These are phyloP conservation scores for Skeletonema grethae DNA, from an alignment of 108 stramenopile genomes.

Conservation along the genomic window DNA sequence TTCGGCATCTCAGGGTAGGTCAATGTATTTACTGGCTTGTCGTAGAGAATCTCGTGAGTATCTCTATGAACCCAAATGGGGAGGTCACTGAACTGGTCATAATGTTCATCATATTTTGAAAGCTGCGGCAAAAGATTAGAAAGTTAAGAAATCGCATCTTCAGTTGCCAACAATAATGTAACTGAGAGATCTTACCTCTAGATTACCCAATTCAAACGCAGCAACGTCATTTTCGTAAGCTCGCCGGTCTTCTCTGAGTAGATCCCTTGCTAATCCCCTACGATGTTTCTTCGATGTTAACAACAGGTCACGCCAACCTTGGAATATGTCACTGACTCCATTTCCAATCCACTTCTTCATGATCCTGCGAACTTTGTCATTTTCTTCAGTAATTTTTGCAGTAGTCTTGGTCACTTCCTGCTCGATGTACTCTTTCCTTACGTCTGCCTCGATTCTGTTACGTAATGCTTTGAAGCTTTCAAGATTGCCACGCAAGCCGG, in stretches of 20 bases:
- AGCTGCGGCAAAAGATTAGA: constrained; percentile 2
- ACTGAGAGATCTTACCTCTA: constrained; percentile 15
- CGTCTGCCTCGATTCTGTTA: constrained; percentile 30
- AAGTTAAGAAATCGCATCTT: background rate
- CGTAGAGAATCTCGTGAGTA: constrained; percentile 20
- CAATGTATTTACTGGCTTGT: constrained; percentile 26
- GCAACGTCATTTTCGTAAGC: constrained; percentile 35
- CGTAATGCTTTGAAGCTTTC: constrained; percentile 16
- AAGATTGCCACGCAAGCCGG: constrained; percentile 5
- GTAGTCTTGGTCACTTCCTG: constrained; percentile 23
- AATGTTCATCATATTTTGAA: constrained; percentile 28
- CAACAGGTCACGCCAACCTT: constrained; percentile 28
- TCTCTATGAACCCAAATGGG: constrained; percentile 34
- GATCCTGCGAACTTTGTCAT: constrained; percentile 23
- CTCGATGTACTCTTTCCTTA: constrained; percentile 31
- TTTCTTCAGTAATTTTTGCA: constrained; percentile 18
- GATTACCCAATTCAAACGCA: constrained; percentile 23
- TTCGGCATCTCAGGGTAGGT: constrained; percentile 13
- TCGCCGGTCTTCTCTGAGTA: constrained; percentile 28
- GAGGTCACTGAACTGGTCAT: constrained; percentile 52
- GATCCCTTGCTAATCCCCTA: constrained; percentile 8
- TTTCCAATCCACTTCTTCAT: constrained; percentile 45
- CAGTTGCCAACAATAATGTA: background rate
- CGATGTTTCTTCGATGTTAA: constrained; percentile 15
- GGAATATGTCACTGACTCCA: constrained; percentile 29